Percentiles rank a stretch among this genome's conserved stretches.
These are phyloP conservation scores for Przewalskia tangutica DNA, from an alignment of 257 asterid genomes.

Conservation along the genomic window DNA sequence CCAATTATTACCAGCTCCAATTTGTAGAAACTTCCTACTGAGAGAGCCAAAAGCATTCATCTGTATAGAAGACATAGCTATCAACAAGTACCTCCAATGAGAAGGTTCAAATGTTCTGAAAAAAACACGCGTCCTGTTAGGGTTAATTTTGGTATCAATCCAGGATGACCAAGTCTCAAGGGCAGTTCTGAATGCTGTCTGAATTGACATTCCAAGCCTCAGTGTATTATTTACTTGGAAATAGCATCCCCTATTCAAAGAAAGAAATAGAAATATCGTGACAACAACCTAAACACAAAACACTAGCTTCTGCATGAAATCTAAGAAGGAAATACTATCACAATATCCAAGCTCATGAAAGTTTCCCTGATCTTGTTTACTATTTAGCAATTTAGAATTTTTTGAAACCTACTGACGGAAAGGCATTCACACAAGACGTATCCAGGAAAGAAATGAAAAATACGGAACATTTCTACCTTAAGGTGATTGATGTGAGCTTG, in stretches of 20 bases:
- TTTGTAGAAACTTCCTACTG: neutral
- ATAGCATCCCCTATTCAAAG: constrained; percentile 66
- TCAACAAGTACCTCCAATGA: constrained; percentile 59
- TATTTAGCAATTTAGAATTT: neutral
- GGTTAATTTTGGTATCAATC: constrained; percentile 48
- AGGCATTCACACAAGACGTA: neutral
- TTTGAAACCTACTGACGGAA: neutral
- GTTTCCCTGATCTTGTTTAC: neutral
- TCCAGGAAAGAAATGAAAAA: neutral
- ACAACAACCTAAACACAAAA: neutral
- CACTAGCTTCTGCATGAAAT: neutral
- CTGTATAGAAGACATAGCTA: constrained; percentile 1
- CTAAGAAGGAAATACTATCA: neutral
- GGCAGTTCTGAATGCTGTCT: constrained; percentile 45
- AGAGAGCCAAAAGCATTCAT: constrained; percentile 2
- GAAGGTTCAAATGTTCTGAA: constrained; percentile 77
- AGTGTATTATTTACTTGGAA: constrained; percentile 51
- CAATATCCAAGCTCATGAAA: neutral
- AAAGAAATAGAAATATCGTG: constrained; percentile 8
- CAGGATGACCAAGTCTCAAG: constrained; percentile 66
- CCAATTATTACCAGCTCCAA: neutral
- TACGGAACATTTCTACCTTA: neutral
- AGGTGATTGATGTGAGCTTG: neutral
- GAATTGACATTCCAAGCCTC: constrained; percentile 55
- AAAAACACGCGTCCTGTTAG: constrained; percentile 46